Percentiles rank a stretch among this genome's conserved stretches.
Evolutionary conservation across 2,329 filamentous ascomycete species (phyloP).

Genomic region (Aspergillus aculeatinus): DNA sequence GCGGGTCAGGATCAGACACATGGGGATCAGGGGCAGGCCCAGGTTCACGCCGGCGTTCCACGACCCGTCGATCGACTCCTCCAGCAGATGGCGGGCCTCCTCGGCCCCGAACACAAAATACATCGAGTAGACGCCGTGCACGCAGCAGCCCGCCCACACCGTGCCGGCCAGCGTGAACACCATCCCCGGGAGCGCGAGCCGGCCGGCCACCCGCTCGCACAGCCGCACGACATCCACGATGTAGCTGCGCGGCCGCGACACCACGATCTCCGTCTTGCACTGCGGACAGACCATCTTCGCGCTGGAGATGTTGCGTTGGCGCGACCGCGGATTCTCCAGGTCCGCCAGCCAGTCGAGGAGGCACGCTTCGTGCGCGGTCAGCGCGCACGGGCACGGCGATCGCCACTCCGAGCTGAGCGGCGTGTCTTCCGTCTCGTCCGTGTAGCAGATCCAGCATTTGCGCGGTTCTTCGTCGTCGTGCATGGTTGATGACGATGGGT

Average conservation of each 20-base stretch:
- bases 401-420: slow-evolving; percentile 69
- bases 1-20: slow-evolving; percentile 66
- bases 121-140: slow-evolving; percentile 63
- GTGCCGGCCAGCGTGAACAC: slow-evolving; percentile 52
- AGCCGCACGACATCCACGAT: slow-evolving; percentile 66
- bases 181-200: slow-evolving; percentile 64
- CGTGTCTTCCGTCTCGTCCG: slow-evolving; percentile 62
- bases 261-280: slow-evolving; percentile 77
- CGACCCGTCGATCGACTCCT: slow-evolving; percentile 35
- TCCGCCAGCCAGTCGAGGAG: slow-evolving; percentile 93
- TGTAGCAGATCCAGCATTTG: slow-evolving; percentile 70
- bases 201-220: slow-evolving; percentile 57
- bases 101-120: slow-evolving; percentile 65
- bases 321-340: slow-evolving; percentile 64
- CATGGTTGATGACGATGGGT: slow-evolving; percentile 7
- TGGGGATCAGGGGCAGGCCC: slow-evolving; percentile 66
- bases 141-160: slow-evolving; percentile 52
- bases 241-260: slow-evolving; percentile 72
- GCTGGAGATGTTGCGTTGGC: slow-evolving; percentile 48
- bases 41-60: slow-evolving; percentile 55
- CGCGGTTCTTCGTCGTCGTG: slow-evolving; percentile 42
- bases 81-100: slow-evolving; percentile 58
- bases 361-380: slow-evolving; percentile 87
- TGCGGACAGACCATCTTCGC: slow-evolving; percentile 79
- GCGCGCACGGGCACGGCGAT: slow-evolving; percentile 83